A percentile compares a stretch with the other conserved stretches of the same genome.
phyloP scores from a whole-genome alignment of 768 basidiomycete genomes.

The Leccinum broughii region DNA sequence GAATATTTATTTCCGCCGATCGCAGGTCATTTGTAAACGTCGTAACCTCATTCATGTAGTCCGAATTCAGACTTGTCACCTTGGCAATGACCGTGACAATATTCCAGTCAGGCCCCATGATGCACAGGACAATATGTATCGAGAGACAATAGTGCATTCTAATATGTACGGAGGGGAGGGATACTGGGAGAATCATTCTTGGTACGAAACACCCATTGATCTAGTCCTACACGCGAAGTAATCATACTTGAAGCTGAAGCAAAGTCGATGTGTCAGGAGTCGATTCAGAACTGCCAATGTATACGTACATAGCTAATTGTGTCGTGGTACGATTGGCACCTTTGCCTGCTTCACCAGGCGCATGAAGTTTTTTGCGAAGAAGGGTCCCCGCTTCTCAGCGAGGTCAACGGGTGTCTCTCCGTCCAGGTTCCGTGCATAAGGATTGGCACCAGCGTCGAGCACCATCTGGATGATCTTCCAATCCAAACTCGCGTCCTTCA shows the following conservation, averaged over 20 bases:
- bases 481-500: no score
- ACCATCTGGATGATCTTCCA: neutral
- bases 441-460: no score
- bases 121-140: no score
- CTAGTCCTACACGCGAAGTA: neutral
- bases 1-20: no score
- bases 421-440: neutral
- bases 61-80: no score
- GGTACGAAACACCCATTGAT: neutral
- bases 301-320: neutral
- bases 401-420: neutral
- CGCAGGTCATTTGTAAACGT: no score
- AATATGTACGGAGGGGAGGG: neutral
- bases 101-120: no score
- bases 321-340: neutral
- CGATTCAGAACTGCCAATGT: neutral
- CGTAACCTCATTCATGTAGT: no score
- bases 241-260: neutral
- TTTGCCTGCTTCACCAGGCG: neutral
- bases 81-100: no score
- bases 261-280: neutral
- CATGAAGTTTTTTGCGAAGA: neutral
- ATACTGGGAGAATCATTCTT: neutral
- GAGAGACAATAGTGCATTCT: neutral
- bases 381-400: neutral